Evolutionary conservation across 257 asterid species (phyloP).

Genomic region (Scutellaria baicalensis): DNA sequence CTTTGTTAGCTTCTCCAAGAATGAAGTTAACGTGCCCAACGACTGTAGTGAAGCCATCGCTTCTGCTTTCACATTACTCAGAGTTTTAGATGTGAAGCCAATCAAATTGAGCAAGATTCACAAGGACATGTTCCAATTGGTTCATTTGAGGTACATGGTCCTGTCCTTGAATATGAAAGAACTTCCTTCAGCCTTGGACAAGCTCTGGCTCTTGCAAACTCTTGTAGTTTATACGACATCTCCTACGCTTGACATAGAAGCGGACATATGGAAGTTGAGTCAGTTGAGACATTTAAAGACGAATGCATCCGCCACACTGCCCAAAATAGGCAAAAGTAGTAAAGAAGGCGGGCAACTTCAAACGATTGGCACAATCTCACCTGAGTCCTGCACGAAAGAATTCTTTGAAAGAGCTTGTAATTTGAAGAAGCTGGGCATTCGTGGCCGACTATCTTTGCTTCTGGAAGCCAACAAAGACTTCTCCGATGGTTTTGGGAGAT

Average conservation of each 20-base stretch:
- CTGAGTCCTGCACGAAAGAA: slow-evolving; percentile 12
- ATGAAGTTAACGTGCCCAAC: background rate
- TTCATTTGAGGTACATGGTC: slow-evolving; percentile 23
- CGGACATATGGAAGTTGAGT: slow-evolving; percentile 19
- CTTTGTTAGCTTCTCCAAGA: background rate
- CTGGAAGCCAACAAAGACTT: slow-evolving; percentile 1
- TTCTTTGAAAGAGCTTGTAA: background rate
- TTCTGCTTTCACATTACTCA: slow-evolving; percentile 19
- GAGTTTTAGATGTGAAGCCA: slow-evolving; percentile 27
- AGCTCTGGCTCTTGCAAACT: slow-evolving; percentile 23
- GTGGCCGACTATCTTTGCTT: slow-evolving; percentile 5
- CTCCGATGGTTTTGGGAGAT: background rate
- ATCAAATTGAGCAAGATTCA: slow-evolving; percentile 21
- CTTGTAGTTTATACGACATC: slow-evolving; percentile 32
- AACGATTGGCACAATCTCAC: slow-evolving; percentile 14
- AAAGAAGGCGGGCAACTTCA: slow-evolving; percentile 13
- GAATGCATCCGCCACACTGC: slow-evolving; percentile 11
- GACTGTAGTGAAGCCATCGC: slow-evolving; percentile 10
- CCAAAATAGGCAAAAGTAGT: background rate
- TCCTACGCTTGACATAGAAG: slow-evolving; percentile 24
- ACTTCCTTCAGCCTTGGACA: slow-evolving; percentile 16
- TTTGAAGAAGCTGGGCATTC: slow-evolving; percentile 18
- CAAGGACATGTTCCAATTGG: slow-evolving; percentile 5
- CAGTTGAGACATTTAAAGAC: slow-evolving; percentile 22
- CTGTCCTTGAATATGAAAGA: background rate